Evolutionary conservation across 2,329 filamentous ascomycete genomes (phyloP).

Genomic region (Samsoniella hepiali): DNA sequence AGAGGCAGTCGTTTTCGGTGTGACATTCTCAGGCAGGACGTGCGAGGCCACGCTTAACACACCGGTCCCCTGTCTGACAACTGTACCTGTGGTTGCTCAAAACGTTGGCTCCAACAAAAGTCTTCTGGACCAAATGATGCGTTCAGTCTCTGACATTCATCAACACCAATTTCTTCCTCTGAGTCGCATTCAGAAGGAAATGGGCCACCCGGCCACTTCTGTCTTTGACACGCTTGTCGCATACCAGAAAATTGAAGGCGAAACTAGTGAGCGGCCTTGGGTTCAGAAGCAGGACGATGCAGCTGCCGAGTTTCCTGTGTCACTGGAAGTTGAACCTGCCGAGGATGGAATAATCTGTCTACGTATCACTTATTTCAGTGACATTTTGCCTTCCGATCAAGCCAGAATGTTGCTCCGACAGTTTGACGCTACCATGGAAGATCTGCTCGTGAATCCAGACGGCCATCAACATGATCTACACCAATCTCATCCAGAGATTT

Average conservation of each 20-base stretch:
- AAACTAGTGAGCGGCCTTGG: constrained; percentile 47
- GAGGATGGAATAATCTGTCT: constrained; percentile 50
- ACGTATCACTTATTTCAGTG: constrained; percentile 62
- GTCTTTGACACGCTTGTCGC: constrained; percentile 85
- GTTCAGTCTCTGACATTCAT: constrained; percentile 60
- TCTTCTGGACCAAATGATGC: constrained; percentile 62
- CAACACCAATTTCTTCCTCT: constrained; percentile 71
- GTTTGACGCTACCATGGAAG: constrained; percentile 63
- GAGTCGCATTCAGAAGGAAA: constrained; percentile 67
- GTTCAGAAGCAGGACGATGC: constrained; percentile 61
- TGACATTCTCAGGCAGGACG: constrained; percentile 73
- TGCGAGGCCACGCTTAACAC: constrained; percentile 55
- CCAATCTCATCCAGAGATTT: constrained; percentile 36
- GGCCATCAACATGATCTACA: constrained; percentile 39
- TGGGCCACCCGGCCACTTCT: constrained; percentile 59
- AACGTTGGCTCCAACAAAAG: constrained; percentile 52
- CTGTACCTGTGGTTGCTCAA: constrained; percentile 67
- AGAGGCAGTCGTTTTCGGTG: constrained; percentile 68
- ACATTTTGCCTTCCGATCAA: constrained; percentile 66
- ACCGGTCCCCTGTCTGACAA: constrained; percentile 77
- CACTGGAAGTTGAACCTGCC: constrained; percentile 70
- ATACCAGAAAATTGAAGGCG: constrained; percentile 62
- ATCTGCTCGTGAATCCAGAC: constrained; percentile 52
- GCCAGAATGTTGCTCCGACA: constrained; percentile 65
- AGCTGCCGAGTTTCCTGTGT: constrained; percentile 73